phyloP scores from a whole-genome alignment of 106 monocot species.

The Amphibolis antarctica region DNA sequence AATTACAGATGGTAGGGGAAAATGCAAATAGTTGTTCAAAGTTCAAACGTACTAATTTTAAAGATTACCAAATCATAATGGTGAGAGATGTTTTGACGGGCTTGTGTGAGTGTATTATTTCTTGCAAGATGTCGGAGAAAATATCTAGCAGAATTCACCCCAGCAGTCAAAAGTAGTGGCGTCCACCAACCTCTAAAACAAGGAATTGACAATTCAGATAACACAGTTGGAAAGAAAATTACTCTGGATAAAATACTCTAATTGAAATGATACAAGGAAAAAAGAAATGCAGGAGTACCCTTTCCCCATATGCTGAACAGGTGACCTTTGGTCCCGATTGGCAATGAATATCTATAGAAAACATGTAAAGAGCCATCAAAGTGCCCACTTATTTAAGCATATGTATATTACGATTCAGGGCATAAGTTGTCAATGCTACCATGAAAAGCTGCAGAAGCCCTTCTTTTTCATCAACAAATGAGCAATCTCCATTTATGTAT shows the following conservation, averaged over 20 bases:
- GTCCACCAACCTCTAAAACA: constrained; percentile 85
- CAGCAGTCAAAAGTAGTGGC: constrained; percentile 71
- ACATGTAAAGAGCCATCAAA: not conserved
- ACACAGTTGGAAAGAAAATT: not conserved
- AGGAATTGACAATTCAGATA: not conserved
- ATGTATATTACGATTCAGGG: not conserved
- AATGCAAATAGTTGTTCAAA: not conserved
- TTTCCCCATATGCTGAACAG: constrained; percentile 10
- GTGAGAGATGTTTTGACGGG: constrained; percentile 79
- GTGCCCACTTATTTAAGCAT: not conserved
- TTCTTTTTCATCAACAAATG: constrained; percentile 67
- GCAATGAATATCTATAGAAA: constrained; percentile 68
- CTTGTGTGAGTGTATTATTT: constrained; percentile 64
- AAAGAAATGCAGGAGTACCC: constrained; percentile 20
- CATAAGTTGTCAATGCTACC: constrained; percentile 22
- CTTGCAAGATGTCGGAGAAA: constrained; percentile 67
- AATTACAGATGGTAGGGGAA: not conserved
- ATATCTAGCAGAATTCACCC: constrained; percentile 58
- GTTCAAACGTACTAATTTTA: not conserved
- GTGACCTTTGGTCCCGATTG: constrained; percentile 55
- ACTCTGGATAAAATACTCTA: no score
- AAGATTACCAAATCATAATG: constrained; percentile 89
- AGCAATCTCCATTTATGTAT: constrained; percentile 78
- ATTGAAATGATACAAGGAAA: no score
- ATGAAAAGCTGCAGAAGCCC: constrained; percentile 71